These are phyloP conservation scores for Tetrapisispora iriomotensis DNA, from an alignment of 805 yeast genomes.

Conservation along the genomic window DNA sequence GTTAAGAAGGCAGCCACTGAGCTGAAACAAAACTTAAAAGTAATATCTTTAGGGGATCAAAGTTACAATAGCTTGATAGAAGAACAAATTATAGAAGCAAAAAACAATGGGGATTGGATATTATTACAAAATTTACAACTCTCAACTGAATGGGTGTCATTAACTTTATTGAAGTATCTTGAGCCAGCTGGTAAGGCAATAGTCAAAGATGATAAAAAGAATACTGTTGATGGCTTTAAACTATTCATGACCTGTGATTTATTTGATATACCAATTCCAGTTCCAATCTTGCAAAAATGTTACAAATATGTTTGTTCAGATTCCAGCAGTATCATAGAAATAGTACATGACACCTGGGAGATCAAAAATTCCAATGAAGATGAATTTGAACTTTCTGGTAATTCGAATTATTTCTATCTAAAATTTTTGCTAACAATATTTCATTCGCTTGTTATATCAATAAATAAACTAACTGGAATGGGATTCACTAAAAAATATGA, in stretches of 20 bases:
- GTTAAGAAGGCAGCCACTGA: conserved; percentile 38
- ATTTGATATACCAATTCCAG: conserved; percentile 40
- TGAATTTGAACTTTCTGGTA: conserved; percentile 9
- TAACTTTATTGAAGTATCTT: conserved; percentile 38
- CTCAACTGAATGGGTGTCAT: conserved; percentile 53
- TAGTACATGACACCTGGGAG: conserved; percentile 10
- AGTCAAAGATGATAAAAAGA: too few species aligned
- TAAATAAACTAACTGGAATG: conserved; percentile 49
- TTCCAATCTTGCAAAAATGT: conserved; percentile 45
- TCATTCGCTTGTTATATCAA: conserved; percentile 52
- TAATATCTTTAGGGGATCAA: conserved; percentile 63
- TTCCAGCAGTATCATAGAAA: conserved; percentile 38
- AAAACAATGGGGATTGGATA: conserved; percentile 55
- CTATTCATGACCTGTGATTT: conserved; percentile 58
- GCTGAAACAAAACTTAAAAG: conserved; percentile 22
- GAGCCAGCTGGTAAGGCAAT: conserved; percentile 15
- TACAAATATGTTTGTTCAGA: conserved; percentile 49
- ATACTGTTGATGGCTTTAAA: conserved; percentile 37
- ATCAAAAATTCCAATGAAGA: conserved; percentile 31
- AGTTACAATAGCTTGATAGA: conserved; percentile 56
- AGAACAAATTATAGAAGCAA: conserved; percentile 38
- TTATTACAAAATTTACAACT: conserved; percentile 74
- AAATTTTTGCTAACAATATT: conserved; percentile 57
- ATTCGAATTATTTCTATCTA: conserved; percentile 8
- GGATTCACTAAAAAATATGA: conserved; percentile 56